phyloP scores from a whole-genome alignment of 805 yeast species.

The Lipomyces yamanashiensis region DNA sequence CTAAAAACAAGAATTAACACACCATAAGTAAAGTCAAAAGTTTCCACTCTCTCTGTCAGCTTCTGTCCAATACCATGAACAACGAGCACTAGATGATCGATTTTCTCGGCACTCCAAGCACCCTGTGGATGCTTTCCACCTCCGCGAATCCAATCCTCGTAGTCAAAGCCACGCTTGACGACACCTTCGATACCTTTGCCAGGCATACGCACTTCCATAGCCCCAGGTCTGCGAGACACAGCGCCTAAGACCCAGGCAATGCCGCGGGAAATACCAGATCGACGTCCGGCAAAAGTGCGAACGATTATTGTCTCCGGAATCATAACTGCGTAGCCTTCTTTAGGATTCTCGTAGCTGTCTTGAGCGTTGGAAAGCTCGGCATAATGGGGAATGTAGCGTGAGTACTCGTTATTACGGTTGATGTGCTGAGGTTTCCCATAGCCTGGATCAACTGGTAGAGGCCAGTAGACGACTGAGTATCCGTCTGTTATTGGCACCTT shows the following conservation, averaged over 20 bases:
- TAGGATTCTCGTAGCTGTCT: conserved; percentile 25
- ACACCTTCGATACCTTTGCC: conserved; percentile 28
- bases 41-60: conserved; percentile 76
- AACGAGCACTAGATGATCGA: conserved; percentile 73
- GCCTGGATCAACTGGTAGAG: conserved; percentile 22
- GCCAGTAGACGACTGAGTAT: conserved; percentile 34
- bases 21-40: conserved; percentile 82
- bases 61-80: conserved; percentile 96
- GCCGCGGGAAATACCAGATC: conserved; percentile 23
- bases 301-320: conserved; percentile 29
- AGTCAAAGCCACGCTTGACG: conserved; percentile 44
- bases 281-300: conserved; percentile 28
- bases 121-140: conserved; percentile 22
- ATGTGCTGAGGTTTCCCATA: neutral
- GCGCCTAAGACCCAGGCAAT: conserved; percentile 32
- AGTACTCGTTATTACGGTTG: conserved; percentile 14
- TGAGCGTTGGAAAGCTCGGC: conserved; percentile 6
- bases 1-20: neutral
- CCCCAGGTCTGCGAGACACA: conserved; percentile 23
- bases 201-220: conserved; percentile 22
- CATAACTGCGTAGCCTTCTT: conserved; percentile 25
- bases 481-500: conserved; percentile 26
- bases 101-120: conserved; percentile 19
- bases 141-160: conserved; percentile 40
- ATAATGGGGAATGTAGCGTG: conserved; percentile 20